Evolutionary conservation across 2,329 filamentous ascomycete species (phyloP).

Genomic region (Leptographium lundbergii): DNA sequence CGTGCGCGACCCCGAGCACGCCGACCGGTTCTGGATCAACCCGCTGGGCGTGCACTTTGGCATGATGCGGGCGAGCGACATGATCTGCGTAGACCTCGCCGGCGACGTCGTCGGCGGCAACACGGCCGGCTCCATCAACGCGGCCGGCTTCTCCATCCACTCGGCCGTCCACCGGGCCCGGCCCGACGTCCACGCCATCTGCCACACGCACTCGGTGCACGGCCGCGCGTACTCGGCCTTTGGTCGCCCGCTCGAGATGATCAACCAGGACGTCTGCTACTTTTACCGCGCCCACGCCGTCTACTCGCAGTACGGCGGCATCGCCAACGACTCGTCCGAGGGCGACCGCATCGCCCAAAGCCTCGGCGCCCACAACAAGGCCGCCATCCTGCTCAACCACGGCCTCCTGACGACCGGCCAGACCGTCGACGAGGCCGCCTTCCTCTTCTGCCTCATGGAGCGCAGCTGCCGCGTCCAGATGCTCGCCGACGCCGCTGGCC

Average conservation of each 20-base stretch:
- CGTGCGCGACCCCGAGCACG: conserved; percentile 43
- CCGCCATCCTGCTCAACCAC: conserved; percentile 46
- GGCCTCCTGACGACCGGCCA: conserved; percentile 45
- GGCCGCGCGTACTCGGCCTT: conserved; percentile 47
- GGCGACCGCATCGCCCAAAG: conserved; percentile 36
- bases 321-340: conserved; percentile 44
- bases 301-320: conserved; percentile 45
- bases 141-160: conserved; percentile 48
- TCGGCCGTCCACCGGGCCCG: conserved; percentile 41
- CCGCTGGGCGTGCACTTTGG: conserved; percentile 45
- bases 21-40: conserved; percentile 49
- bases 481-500: conserved; percentile 38
- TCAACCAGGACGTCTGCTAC: conserved; percentile 42
- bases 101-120: conserved; percentile 44
- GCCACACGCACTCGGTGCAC: conserved; percentile 42
- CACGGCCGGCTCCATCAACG: conserved; percentile 31
- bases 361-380: conserved; percentile 30
- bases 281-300: conserved; percentile 45
- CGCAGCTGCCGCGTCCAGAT: conserved; percentile 55
- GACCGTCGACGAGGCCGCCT: conserved; percentile 52
- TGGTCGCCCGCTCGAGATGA: conserved; percentile 43
- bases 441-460: conserved; percentile 48
- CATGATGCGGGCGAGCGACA: conserved; percentile 41
- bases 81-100: conserved; percentile 42
- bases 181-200: conserved; percentile 42